phyloP scores from a whole-genome alignment of 768 basidiomycete species.

The Termitomyces sp. region DNA sequence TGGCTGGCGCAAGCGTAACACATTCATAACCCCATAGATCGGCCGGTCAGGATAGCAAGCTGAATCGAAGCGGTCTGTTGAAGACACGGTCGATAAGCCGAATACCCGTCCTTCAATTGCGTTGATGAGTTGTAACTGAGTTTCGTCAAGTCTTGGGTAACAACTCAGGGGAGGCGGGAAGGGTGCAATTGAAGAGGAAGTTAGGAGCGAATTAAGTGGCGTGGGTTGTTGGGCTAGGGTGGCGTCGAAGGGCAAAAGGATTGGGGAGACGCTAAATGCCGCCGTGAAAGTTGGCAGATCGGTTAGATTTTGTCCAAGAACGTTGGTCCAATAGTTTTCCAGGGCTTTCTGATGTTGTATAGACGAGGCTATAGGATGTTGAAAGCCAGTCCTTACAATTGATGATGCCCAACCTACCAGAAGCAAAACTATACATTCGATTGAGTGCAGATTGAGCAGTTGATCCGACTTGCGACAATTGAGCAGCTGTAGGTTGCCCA shows the following conservation, averaged over 20 bases:
- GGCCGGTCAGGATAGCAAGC: slow-evolving; percentile 53
- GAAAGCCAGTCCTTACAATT: neutral
- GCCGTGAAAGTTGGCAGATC: slow-evolving; percentile 43
- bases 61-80: slow-evolving; percentile 34
- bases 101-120: slow-evolving; percentile 48
- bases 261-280: slow-evolving; percentile 37
- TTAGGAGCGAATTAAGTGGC: slow-evolving; percentile 34
- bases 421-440: slow-evolving; percentile 52
- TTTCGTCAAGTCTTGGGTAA: slow-evolving; percentile 43
- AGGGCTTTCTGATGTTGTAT: slow-evolving; percentile 44
- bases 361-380: slow-evolving; percentile 57
- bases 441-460: slow-evolving; percentile 37
- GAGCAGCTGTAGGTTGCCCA: slow-evolving; percentile 29
- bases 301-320: slow-evolving; percentile 37
- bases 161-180: slow-evolving; percentile 61
- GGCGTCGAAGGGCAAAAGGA: slow-evolving; percentile 57
- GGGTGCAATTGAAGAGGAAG: slow-evolving; percentile 28
- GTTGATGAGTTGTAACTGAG: slow-evolving; percentile 36
- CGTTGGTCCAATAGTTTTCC: slow-evolving; percentile 47
- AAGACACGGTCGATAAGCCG: slow-evolving; percentile 31
- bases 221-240: slow-evolving; percentile 23
- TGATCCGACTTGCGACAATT: slow-evolving; percentile 36
- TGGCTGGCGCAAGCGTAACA: slow-evolving; percentile 53
- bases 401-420: slow-evolving; percentile 33
- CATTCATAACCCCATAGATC: slow-evolving; percentile 57